Evolutionary conservation across 169 alveolate genomes (phyloP).

Genomic region (Ichthyophthirius multifiliis): DNA sequence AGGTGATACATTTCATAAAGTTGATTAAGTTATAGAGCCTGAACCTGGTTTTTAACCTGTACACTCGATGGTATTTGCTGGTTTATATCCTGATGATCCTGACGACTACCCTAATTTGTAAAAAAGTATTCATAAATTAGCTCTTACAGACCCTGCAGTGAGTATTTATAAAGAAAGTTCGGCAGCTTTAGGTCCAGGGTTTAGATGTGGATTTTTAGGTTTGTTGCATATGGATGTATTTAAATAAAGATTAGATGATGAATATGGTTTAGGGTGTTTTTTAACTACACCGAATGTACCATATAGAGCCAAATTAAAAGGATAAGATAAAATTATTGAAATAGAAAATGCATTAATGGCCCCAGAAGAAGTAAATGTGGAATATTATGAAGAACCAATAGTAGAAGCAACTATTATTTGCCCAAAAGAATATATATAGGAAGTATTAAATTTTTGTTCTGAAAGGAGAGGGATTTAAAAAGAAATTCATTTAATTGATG

Average conservation of each 20-base stretch:
- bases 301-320: constrained; percentile 51
- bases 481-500: constrained; percentile 56
- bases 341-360: constrained; percentile 54
- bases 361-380: constrained; percentile 27
- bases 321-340: constrained; percentile 24
- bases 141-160: constrained; percentile 89
- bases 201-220: constrained; percentile 95
- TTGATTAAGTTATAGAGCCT: constrained; percentile 30
- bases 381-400: constrained; percentile 57
- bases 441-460: constrained; percentile 44
- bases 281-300: constrained; percentile 90
- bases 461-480: constrained; percentile 51
- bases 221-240: constrained; percentile 93
- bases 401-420: constrained; percentile 48
- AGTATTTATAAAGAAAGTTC: constrained; percentile 81
- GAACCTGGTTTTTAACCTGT: constrained; percentile 73
- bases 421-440: constrained; percentile 55
- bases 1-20: constrained; percentile 67
- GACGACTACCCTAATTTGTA: constrained; percentile 66
- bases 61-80: constrained; percentile 90
- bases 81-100: constrained; percentile 86
- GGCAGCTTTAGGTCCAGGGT: constrained; percentile 92
- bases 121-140: constrained; percentile 83
- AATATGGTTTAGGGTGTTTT: constrained; percentile 72
- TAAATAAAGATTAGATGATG: constrained; percentile 90